These are phyloP conservation scores for Penicillium pulvis DNA, from an alignment of 495 filamentous ascomycete species.

Conservation along the genomic window DNA sequence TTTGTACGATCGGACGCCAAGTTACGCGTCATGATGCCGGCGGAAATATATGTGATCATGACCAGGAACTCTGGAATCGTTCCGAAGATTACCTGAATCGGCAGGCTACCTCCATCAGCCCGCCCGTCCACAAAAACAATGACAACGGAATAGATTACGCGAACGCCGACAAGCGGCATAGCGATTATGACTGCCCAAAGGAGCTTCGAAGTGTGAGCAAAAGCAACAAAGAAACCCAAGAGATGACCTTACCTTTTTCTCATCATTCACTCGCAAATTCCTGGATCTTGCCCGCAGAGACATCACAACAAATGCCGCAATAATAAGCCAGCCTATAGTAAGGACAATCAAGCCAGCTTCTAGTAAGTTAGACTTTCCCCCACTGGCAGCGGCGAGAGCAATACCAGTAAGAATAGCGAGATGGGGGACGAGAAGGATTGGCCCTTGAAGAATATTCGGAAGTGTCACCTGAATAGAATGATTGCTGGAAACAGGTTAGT, in stretches of 20 bases:
- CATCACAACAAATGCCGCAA: neutral
- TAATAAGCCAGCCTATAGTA: conserved; percentile 11
- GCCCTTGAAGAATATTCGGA: neutral
- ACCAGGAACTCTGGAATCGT: conserved; percentile 22
- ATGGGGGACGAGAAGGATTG: conserved; percentile 13
- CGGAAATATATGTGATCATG: conserved; percentile 20
- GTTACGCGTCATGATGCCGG: conserved; percentile 15
- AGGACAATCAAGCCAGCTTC: conserved; percentile 14
- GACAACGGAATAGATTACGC: conserved; percentile 20
- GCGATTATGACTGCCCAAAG: conserved; percentile 18
- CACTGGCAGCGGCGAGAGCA: conserved; percentile 18
- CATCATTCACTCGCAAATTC: neutral
- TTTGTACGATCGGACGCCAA: conserved; percentile 5
- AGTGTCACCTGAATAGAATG: conserved; percentile 11
- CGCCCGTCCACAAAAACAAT: conserved; percentile 12
- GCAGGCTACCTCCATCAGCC: conserved; percentile 13
- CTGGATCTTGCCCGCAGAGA: conserved; percentile 7
- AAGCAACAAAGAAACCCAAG: neutral
- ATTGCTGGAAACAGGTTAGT: conserved; percentile 6
- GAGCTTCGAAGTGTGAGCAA: conserved; percentile 8
- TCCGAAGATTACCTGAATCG: conserved; percentile 19
- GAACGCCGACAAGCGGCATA: conserved; percentile 17
- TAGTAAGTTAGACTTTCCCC: conserved; percentile 2
- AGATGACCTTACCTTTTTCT: conserved; percentile 15
- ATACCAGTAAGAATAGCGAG: conserved; percentile 14